phyloP scores from a whole-genome alignment of 2,329 filamentous ascomycete species.

The Fonsecaea erecta region DNA sequence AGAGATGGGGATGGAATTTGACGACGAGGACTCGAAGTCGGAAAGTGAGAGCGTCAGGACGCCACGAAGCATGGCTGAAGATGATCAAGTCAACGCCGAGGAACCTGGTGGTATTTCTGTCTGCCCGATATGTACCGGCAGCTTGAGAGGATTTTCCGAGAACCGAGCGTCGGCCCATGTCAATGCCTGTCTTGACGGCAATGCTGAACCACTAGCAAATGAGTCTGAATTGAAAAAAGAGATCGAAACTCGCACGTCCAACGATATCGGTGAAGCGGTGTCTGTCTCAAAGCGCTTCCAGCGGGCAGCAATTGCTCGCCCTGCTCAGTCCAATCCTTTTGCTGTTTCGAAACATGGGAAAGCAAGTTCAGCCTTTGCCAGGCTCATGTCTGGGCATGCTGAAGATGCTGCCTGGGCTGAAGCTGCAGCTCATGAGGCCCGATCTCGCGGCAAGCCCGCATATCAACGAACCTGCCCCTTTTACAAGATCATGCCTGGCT shows the following conservation, averaged over 20 bases:
- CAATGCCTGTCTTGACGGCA: conserved; percentile 89
- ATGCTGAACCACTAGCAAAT: conserved; percentile 63
- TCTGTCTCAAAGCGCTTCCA: conserved; percentile 63
- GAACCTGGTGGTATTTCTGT: conserved; percentile 41
- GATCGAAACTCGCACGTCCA: conserved; percentile 19
- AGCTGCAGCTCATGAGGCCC: conserved; percentile 77
- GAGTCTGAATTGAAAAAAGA: conserved; percentile 31
- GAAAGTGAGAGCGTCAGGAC: conserved; percentile 35
- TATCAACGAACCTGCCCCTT: conserved; percentile 94
- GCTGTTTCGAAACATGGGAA: conserved; percentile 52
- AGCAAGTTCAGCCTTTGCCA: conserved; percentile 77
- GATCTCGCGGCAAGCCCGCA: conserved; percentile 80
- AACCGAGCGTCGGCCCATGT: conserved; percentile 78
- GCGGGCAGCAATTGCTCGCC: conserved; percentile 71
- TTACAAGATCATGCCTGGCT: conserved; percentile 95
- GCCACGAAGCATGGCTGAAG: conserved; percentile 31
- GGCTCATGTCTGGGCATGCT: conserved; percentile 88
- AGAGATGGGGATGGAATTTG: conserved; percentile 48
- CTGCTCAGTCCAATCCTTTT: conserved; percentile 82
- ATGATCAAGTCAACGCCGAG: conserved; percentile 23
- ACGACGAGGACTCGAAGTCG: conserved; percentile 63
- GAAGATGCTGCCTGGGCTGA: conserved; percentile 89
- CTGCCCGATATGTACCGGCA: conserved; percentile 79
- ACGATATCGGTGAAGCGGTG: conserved; percentile 43
- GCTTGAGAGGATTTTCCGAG: conserved; percentile 62